Conservation (phyloP, 83 land plant species). For the Thuja plicata region DNA sequence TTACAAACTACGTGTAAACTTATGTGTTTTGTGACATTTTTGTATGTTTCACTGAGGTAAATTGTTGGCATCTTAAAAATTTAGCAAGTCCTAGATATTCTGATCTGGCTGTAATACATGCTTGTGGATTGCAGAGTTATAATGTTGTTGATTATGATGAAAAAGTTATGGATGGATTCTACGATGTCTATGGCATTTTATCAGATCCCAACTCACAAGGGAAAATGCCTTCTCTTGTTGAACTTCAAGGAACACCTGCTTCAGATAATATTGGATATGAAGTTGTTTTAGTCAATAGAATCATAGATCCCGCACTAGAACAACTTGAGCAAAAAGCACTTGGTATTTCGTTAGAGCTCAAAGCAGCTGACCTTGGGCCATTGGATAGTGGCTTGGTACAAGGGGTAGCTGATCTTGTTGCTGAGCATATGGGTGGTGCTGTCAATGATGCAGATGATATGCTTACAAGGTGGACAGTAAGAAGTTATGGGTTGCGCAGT, state of each 20-base stretch:
- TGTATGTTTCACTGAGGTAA: not conserved
- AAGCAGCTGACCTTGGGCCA: slow-evolving; percentile 20
- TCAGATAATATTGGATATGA: slow-evolving; percentile 50
- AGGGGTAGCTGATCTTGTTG: slow-evolving; percentile 67
- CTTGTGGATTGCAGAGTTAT: slow-evolving; percentile 54
- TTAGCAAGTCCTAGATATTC: not conserved
- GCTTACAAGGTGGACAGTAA: slow-evolving; percentile 46
- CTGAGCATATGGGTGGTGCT: slow-evolving; percentile 70
- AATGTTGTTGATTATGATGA: slow-evolving; percentile 71
- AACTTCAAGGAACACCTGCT: slow-evolving; percentile 54
- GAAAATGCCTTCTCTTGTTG: slow-evolving; percentile 61
- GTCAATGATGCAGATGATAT: slow-evolving; percentile 68
- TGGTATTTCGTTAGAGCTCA: slow-evolving; percentile 25
- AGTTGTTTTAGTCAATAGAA: slow-evolving; percentile 65
- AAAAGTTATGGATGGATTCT: slow-evolving; percentile 75
- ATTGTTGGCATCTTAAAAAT: not conserved
- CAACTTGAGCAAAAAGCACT: slow-evolving; percentile 49
- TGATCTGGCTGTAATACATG: not conserved
- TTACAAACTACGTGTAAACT: not conserved
- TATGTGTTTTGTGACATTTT: not conserved
- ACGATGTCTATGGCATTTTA: slow-evolving; percentile 67
- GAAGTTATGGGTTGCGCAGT: slow-evolving; percentile 37
- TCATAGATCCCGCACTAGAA: slow-evolving; percentile 44
- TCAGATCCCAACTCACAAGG: slow-evolving; percentile 35
- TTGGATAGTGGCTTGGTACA: slow-evolving; percentile 54